Conservation (phyloP, 2,329 filamentous ascomycete species). For the Aspergillus arachidicola region DNA sequence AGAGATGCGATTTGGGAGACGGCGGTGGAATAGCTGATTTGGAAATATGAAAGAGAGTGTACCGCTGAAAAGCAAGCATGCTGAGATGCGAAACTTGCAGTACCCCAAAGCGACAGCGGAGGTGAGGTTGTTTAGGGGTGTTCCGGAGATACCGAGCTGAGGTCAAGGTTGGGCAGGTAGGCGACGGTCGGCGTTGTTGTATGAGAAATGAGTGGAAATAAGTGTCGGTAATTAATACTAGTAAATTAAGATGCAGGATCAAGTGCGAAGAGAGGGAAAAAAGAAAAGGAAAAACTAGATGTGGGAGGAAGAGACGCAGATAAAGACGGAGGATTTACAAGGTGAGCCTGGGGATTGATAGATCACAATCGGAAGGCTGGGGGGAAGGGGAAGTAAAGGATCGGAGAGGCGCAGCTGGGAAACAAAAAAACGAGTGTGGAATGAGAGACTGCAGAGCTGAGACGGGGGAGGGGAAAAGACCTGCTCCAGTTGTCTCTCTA, state of each 20-base stretch:
- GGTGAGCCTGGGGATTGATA: constrained; percentile 5
- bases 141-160: constrained; percentile 1
- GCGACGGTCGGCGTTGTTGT: neutral
- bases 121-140: constrained; percentile 3
- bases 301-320: neutral
- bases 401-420: neutral
- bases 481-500: neutral
- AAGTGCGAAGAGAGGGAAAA: neutral
- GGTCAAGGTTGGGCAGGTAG: neutral
- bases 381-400: neutral
- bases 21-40: constrained; percentile 32
- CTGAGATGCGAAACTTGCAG: constrained; percentile 34
- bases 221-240: too few species aligned
- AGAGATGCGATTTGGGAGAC: constrained; percentile 25
- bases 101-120: constrained; percentile 7
- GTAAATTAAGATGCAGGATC: neutral
- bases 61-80: constrained; percentile 38
- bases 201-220: neutral
- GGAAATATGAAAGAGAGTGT: constrained; percentile 27
- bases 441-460: neutral
- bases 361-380: constrained; percentile 7
- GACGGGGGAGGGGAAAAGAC: neutral
- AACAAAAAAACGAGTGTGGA: neutral
- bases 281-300: neutral
- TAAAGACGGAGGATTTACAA: constrained; percentile 5